Evolutionary conservation across 1,284 basidiomycete genomes (phyloP), one percentile per base, ranked within the genome.

Genomic region (Rhodofomes roseus): DNA sequence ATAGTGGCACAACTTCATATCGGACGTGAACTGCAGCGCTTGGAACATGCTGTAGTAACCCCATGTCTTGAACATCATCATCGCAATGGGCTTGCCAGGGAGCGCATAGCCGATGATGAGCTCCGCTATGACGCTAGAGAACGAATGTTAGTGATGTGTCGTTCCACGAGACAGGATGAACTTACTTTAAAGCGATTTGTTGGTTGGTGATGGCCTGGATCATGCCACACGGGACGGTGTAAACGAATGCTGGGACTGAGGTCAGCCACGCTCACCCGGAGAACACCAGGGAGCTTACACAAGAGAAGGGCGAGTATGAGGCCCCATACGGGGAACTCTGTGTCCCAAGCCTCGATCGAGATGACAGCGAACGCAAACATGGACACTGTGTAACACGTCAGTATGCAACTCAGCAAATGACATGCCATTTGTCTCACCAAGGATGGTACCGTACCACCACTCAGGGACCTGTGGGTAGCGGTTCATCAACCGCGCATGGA

Each of bases 1-100:
- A 74, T 89, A 89, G 63, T 89, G 87, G 3, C 85, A 87, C 54
- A 89, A 80, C 69, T 89, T 88, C 72, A 88, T 85, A 70, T 90
- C 88, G 16, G 81, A 81, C 4, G 87, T 81, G 70, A 90, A 90
- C 36, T 63, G 62, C 57, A 70, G 58, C 4, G 68, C 68, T 63
- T 80, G 79, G 1, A 69, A 69, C 69, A 79, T 76, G 23, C 76
- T 74, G 65, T 79, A 77, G 60, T 79, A 79, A 4, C 74, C 78
- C 60, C 74, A 79, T 16, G 81, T 81, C 74, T 82, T 94, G 83
- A 80, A 76, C 64, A 76, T 66, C 81, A 83, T 83, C 76, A 82
- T 79, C 8, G 80, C 77, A 31, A 82, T 66, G 0, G 82, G 81
- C 43, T 68, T 70, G 5, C 81, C 80, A 0, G 80, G 81, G 4